Evolutionary conservation across 768 basidiomycete species (phyloP), one percentile per base, ranked within the genome.

Genomic region (Russula olivacea): DNA sequence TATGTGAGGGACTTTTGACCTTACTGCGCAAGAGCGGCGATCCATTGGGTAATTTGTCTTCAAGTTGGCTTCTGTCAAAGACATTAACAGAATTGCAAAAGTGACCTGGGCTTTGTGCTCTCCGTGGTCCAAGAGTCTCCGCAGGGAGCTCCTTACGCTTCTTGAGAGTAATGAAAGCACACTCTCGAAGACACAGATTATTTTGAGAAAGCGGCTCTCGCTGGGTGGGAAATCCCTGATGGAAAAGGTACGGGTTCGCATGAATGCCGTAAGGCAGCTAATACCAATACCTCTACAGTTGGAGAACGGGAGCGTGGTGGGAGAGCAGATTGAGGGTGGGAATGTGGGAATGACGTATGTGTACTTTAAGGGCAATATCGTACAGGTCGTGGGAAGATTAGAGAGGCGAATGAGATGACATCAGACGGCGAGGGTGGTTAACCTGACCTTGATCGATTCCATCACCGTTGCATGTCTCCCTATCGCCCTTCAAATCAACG

Each of bases 71-170:
- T 43, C 32, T 14, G 32, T 34, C 8, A 21, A 50, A 28, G 17
- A 34, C 36, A 34, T 48, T 58, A 25, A 55, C 53, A 4, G 23
- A 38, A 36, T 32, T 55, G 19, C 9, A 32, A 59, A 58, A 72
- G 71, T 40, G 19, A 49, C 54, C 8, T 70, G 63, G 56, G 45
- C 65, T 30, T 19, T 69, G 17, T 71, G 69, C 45, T 82, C 83
- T 17, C 81, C 82, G 3, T 86, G 85, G 81, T 80, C 83, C 2
- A 69, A 72, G 19, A 78, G 73, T 32, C 71, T 89, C 38, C 71
- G 70, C 56, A 70, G 71, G 8, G 73, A 76, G 49, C 66, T 88
- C 64, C 72, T 68, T 59, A 66, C 65, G 3, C 53, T 81, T 28
- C 50, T 71, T 12, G 38, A 36, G 34, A 47, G 15, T 23, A 12